Evolutionary conservation across 805 yeast species (phyloP), one percentile per base, ranked within the genome.

Genomic region (Starmerella kuoi): DNA sequence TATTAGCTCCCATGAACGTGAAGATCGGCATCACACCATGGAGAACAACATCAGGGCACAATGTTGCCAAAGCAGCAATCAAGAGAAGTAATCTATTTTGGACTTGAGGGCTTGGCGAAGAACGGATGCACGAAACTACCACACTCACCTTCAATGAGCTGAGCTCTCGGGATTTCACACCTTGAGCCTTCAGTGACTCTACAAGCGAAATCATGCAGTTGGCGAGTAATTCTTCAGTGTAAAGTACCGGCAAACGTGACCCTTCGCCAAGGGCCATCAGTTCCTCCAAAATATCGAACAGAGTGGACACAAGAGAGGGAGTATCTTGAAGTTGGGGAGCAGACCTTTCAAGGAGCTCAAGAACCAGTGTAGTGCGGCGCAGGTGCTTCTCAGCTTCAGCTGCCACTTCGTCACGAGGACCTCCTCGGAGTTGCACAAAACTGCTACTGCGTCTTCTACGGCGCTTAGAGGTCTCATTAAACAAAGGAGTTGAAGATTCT

Each of bases 11-110:
- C 97, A 91, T 91, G 55, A 91, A 91, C 1, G 98, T 91, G 67
- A 91, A 91, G 39, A 91, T 88, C n/a, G 98, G 98, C 98, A 91
- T 91, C 7, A 91, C 95, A 2, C 95, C 82, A 63, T 91, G 97
- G 41, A 91, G 66, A 23, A 91, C 86, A 24, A 81, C 74, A 56
- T 88, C 96, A 7, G 97, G 95, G 11, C 88, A 82, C 42, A 91
- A 64, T 1, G 85, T 68, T 1, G 97, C 97, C 51, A 91, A 66
- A 37, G 85, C 79, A 2, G 96, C 81, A 51, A 91, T 77, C 22
- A 91, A 88, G 45, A 88, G 65, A 45, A 91, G 66, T 38, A 88
- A 64, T 51, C 86, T 74, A 63, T 91, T 91, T 63, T 91, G 98
- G 22, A 87, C 93, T 61, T 88, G 97, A 2, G 96, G 97, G 23